Evolutionary conservation across 352 stramenopile genomes (phyloP).

Genomic region (Globisporangium orthogonon): DNA sequence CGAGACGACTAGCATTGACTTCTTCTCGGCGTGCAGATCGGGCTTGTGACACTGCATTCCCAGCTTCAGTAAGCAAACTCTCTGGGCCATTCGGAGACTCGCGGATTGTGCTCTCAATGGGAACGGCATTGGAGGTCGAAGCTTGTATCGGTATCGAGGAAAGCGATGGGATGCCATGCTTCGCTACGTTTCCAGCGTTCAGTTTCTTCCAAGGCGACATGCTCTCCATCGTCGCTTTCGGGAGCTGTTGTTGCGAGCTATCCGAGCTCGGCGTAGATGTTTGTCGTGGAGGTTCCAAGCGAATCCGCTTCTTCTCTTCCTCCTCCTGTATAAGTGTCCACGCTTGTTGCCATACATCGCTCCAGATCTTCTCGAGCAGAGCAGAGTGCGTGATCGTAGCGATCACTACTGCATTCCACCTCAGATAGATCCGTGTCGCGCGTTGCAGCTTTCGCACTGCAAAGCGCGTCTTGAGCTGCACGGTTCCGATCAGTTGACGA

Average conservation of each 20-base stretch:
- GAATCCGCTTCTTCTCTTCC: slow-evolving; percentile 5
- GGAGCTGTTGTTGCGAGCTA: background rate
- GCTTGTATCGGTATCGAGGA: background rate
- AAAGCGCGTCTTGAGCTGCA: slow-evolving; percentile 30
- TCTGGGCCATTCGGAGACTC: background rate
- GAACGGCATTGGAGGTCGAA: background rate
- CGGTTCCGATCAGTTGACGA: slow-evolving; percentile 30
- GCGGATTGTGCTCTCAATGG: background rate
- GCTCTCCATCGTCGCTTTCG: background rate
- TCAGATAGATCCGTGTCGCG: slow-evolving; percentile 14
- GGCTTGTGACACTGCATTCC: too few relatives aligned
- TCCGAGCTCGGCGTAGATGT: too few relatives aligned
- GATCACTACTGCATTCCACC: slow-evolving; percentile 9
- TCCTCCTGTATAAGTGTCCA: slow-evolving; percentile 15
- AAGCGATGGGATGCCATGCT: slow-evolving; percentile 2
- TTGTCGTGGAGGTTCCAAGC: background rate
- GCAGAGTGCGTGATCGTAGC: slow-evolving; percentile 1
- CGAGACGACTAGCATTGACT: background rate
- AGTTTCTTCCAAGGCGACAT: background rate
- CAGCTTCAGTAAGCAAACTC: background rate
- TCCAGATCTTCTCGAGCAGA: slow-evolving; percentile 19
- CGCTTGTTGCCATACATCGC: slow-evolving; percentile 7
- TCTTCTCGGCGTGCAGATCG: too few relatives aligned
- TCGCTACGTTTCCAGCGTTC: slow-evolving; percentile 1
- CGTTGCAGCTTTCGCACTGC: slow-evolving; percentile 35